Evolutionary conservation across 2,329 filamentous ascomycete genomes (phyloP).

Genomic region (Camptophora hylomeconis): DNA sequence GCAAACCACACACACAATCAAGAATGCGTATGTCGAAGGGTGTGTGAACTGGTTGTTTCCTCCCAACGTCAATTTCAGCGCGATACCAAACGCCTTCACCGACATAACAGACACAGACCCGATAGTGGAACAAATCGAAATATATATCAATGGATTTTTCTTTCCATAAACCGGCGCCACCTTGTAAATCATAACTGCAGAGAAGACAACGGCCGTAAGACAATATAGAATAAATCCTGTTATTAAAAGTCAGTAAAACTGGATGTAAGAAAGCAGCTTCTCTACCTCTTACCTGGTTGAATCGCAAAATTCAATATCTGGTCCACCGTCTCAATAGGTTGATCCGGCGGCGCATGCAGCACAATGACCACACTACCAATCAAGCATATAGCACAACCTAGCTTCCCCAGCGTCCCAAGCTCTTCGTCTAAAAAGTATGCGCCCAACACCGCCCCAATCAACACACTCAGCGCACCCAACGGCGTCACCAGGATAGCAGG

Average conservation of each 20-base stretch:
- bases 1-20: slow-evolving; percentile 83
- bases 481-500: slow-evolving; percentile 97
- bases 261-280: too few relatives aligned
- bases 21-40: slow-evolving; percentile 93
- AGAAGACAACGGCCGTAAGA: slow-evolving; percentile 65
- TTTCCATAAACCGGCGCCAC: slow-evolving; percentile 81
- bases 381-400: slow-evolving; percentile 91
- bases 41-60: slow-evolving; percentile 93
- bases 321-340: slow-evolving; percentile 82
- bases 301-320: slow-evolving; percentile 84
- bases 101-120: slow-evolving; percentile 98
- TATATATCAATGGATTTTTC: slow-evolving; percentile 89
- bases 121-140: slow-evolving; percentile 95
- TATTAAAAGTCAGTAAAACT: too few relatives aligned
- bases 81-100: slow-evolving; percentile 96
- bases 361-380: slow-evolving; percentile 96
- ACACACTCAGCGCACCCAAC: slow-evolving; percentile 79
- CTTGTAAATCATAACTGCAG: slow-evolving; percentile 90
- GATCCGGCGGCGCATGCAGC: slow-evolving; percentile 86
- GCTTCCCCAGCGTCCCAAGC: slow-evolving; percentile 77
- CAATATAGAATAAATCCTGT: slow-evolving; percentile 85
- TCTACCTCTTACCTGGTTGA: slow-evolving; percentile 62
- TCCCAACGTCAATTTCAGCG: slow-evolving; percentile 82
- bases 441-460: slow-evolving; percentile 88
- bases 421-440: slow-evolving; percentile 89